These are phyloP conservation scores for Dentipellis fragilis DNA, from an alignment of 768 basidiomycete species.

Conservation along the genomic window DNA sequence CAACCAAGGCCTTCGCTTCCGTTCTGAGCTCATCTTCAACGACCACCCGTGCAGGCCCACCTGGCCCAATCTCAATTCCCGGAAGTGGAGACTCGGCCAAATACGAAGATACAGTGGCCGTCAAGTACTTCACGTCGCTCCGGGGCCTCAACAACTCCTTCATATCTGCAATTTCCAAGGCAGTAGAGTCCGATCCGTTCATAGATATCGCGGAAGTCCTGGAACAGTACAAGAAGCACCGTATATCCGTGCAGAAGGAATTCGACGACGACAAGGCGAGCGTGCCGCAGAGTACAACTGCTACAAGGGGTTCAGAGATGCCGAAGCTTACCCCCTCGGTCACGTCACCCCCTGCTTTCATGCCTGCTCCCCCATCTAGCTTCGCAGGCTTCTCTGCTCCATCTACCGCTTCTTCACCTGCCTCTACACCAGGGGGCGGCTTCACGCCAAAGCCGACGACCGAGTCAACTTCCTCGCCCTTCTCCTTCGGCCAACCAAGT, in stretches of 20 bases:
- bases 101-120: constrained; percentile 18
- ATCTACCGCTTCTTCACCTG: constrained; percentile 19
- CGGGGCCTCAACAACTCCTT: constrained; percentile 67
- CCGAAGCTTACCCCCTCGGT: background rate
- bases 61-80: background rate
- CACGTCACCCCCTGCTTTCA: constrained; percentile 11
- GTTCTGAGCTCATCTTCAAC: constrained; percentile 11
- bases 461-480: constrained; percentile 12
- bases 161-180: constrained; percentile 43
- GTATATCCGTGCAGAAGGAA: constrained; percentile 45
- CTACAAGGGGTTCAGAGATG: background rate
- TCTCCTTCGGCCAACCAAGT: background rate
- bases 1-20: constrained; percentile 12
- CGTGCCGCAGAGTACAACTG: background rate
- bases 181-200: constrained; percentile 62
- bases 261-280: constrained; percentile 28
- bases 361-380: constrained; percentile 29
- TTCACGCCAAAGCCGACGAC: constrained; percentile 10
- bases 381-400: constrained; percentile 28
- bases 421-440: constrained; percentile 12
- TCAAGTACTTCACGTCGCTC: constrained; percentile 59
- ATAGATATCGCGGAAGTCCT: constrained; percentile 46
- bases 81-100: background rate
- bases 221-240: constrained; percentile 48
- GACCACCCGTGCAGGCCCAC: background rate